Conservation (phyloP, 108 stramenopile genomes). For the Nitzschia sp. region DNA sequence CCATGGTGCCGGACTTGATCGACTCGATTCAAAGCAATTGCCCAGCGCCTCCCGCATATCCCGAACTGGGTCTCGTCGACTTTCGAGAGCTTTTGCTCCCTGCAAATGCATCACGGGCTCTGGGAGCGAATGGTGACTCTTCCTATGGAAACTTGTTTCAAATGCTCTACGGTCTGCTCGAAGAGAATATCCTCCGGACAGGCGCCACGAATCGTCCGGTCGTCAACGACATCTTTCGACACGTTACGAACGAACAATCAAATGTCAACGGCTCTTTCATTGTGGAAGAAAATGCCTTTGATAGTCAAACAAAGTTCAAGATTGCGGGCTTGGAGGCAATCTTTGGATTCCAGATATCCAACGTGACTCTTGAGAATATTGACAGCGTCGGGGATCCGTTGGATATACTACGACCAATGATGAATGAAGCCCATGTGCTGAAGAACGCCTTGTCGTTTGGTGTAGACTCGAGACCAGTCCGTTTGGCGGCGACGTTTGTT, state of each 20-base stretch:
- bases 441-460: conserved; percentile 57
- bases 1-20: conserved; percentile 14
- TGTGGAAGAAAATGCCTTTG: conserved; percentile 37
- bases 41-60: background rate
- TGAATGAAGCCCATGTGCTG: conserved; percentile 32
- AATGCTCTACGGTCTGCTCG: conserved; percentile 31
- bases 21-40: conserved; percentile 6
- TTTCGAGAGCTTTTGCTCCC: conserved; percentile 58
- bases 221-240: conserved; percentile 43
- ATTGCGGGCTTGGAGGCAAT: conserved; percentile 47
- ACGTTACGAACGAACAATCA: conserved; percentile 42
- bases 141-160: conserved; percentile 57
- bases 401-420: conserved; percentile 36
- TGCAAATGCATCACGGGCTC: conserved; percentile 15
- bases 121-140: conserved; percentile 38
- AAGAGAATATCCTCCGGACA: conserved; percentile 30
- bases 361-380: conserved; percentile 52
- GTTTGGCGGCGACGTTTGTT: conserved; percentile 24
- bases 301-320: conserved; percentile 26
- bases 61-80: conserved; percentile 36
- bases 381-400: conserved; percentile 67
- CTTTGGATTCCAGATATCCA: conserved; percentile 39
- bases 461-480: conserved; percentile 45
- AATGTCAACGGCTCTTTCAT: conserved; percentile 40
- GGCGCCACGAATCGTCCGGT: conserved; percentile 37